Conservation (phyloP, 345 rosid genomes). For the Aquilaria yunnanensis region DNA sequence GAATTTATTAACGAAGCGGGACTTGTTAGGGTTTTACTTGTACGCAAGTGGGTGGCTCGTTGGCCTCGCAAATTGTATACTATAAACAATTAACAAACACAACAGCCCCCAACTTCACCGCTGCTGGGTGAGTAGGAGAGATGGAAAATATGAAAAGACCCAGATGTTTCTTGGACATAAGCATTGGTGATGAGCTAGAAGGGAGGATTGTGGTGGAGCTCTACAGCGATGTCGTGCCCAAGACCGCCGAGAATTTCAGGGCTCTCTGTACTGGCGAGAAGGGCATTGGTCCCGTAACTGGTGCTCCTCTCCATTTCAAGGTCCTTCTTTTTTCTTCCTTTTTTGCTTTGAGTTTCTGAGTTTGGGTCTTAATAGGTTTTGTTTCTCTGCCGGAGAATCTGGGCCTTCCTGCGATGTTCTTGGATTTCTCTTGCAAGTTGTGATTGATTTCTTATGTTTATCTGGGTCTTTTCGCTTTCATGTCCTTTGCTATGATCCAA, state of each 20-base stretch:
- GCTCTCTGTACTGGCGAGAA: slow-evolving; percentile 92
- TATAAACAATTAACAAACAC: too few species aligned
- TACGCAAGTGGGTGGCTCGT: not conserved
- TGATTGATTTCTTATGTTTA: not conserved
- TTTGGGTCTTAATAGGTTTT: not conserved
- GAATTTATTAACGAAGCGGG: slow-evolving; percentile 5
- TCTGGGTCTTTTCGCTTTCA: slow-evolving; percentile 11
- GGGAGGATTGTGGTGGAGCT: slow-evolving; percentile 90
- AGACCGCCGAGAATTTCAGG: slow-evolving; percentile 88
- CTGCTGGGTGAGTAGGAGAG: not conserved
- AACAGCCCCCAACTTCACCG: too few species aligned
- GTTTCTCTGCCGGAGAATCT: too few species aligned
- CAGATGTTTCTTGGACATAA: slow-evolving; percentile 75
- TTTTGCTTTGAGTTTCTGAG: not conserved
- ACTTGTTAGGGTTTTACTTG: slow-evolving; percentile 11
- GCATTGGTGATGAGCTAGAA: slow-evolving; percentile 88
- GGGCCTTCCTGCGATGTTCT: too few species aligned
- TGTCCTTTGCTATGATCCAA: not conserved
- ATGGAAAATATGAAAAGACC: slow-evolving; percentile 46
- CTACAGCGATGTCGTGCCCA: slow-evolving; percentile 75
- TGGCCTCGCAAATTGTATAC: too few species aligned
- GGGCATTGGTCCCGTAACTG: slow-evolving; percentile 78
- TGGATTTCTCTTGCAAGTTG: not conserved
- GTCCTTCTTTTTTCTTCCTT: slow-evolving; percentile 21
- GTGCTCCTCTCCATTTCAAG: slow-evolving; percentile 85